phyloP scores from a whole-genome alignment of 2,329 filamentous ascomycete species.

The Penicillium psychrosexuale region DNA sequence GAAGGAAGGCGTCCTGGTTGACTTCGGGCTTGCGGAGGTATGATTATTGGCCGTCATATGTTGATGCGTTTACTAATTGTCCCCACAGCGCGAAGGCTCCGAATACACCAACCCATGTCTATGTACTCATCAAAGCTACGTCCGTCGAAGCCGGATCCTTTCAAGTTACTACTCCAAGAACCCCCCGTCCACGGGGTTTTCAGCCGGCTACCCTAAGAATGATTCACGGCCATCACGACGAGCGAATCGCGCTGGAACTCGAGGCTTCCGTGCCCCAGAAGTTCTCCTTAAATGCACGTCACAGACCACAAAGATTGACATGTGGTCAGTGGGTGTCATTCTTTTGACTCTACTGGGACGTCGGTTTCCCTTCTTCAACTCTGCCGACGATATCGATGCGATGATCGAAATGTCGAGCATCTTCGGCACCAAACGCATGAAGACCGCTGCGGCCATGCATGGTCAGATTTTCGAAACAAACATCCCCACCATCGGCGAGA shows the following conservation, averaged over 20 bases:
- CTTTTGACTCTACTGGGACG: slow-evolving; percentile 88
- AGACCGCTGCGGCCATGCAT: slow-evolving; percentile 74
- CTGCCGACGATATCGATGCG: slow-evolving; percentile 94
- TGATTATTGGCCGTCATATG: slow-evolving; percentile 3
- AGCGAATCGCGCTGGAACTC: slow-evolving; percentile 89
- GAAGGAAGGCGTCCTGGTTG: slow-evolving; percentile 86
- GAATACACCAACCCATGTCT: slow-evolving; percentile 57
- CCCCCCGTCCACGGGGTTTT: slow-evolving; percentile 43
- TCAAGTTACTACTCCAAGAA: slow-evolving; percentile 60
- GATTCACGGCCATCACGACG: slow-evolving; percentile 83
- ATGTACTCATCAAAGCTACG: slow-evolving; percentile 65
- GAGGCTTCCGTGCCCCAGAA: slow-evolving; percentile 93
- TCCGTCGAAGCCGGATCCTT: slow-evolving; percentile 57
- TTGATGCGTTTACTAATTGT: slow-evolving; percentile 5
- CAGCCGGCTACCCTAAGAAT: slow-evolving; percentile 77
- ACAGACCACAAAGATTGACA: slow-evolving; percentile 89
- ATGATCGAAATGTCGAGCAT: slow-evolving; percentile 97
- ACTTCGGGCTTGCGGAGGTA: slow-evolving; percentile 91
- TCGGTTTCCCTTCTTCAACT: slow-evolving; percentile 98
- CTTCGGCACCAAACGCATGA: slow-evolving; percentile 84
- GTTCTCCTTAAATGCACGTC: slow-evolving; percentile 96
- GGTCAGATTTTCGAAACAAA: slow-evolving; percentile 90
- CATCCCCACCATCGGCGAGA: slow-evolving; percentile 82
- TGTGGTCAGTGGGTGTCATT: slow-evolving; percentile 97
- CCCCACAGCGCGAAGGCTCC: slow-evolving; percentile 54